Evolutionary conservation across 306 rosid genomes (phyloP).

Genomic region (Quercus suber): DNA sequence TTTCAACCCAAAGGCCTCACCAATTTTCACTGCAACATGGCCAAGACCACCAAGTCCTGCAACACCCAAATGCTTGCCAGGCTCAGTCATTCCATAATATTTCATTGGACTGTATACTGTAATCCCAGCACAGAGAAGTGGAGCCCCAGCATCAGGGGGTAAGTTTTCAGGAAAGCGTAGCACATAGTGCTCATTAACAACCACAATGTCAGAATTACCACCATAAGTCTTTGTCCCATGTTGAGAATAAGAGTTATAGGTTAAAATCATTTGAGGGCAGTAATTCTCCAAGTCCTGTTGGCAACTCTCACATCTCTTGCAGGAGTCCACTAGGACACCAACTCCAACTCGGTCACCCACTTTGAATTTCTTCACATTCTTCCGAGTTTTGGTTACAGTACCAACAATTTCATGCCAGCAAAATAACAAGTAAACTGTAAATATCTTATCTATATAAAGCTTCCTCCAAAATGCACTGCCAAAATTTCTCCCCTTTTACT

Average conservation of each 20-base stretch:
- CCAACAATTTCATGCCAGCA: slow-evolving; percentile 91
- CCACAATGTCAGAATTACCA: slow-evolving; percentile 72
- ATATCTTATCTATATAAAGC: neutral
- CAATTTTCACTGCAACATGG: slow-evolving; percentile 82
- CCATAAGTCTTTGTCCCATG: slow-evolving; percentile 69
- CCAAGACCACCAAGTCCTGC: slow-evolving; percentile 97
- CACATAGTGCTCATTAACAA: slow-evolving; percentile 70
- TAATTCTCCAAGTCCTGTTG: slow-evolving; percentile 74
- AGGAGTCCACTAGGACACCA: slow-evolving; percentile 81
- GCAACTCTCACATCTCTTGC: slow-evolving; percentile 70
- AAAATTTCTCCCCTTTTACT: neutral
- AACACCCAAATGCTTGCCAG: slow-evolving; percentile 90
- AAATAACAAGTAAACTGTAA: neutral
- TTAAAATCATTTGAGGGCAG: slow-evolving; percentile 52
- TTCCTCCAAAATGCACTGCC: neutral
- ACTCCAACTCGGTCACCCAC: slow-evolving; percentile 88
- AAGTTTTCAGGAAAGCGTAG: slow-evolving; percentile 65
- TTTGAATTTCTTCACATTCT: slow-evolving; percentile 59
- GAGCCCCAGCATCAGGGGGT: slow-evolving; percentile 85
- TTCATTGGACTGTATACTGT: slow-evolving; percentile 90
- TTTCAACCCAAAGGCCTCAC: slow-evolving; percentile 89
- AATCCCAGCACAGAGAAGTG: slow-evolving; percentile 89
- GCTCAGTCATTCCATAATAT: slow-evolving; percentile 83
- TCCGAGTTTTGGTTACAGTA: slow-evolving; percentile 61
- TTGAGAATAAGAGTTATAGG: slow-evolving; percentile 48